Evolutionary conservation across 148 eudicot species (phyloP).

Genomic region (Linanthus parryae): DNA sequence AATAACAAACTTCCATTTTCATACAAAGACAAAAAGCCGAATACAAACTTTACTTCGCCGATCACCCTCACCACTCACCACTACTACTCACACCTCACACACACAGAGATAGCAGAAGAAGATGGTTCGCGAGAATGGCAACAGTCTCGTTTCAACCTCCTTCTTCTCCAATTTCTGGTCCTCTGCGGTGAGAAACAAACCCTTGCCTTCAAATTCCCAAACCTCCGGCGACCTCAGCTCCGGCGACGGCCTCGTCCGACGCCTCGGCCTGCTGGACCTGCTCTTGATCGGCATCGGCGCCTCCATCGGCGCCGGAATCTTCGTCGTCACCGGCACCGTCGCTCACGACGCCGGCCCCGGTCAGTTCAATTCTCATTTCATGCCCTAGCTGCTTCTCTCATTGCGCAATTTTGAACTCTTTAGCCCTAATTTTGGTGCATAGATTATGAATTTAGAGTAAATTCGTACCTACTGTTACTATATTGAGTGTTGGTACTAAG

Average conservation of each 20-base stretch:
- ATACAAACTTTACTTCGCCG: no score
- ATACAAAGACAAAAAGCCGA: no score
- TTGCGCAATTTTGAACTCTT: neutral
- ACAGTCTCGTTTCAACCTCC: no score
- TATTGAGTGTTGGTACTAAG: no score
- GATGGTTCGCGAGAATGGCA: no score
- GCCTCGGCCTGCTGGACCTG: conserved; percentile 70
- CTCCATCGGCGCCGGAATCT: conserved; percentile 93
- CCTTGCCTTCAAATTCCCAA: conserved; percentile 14
- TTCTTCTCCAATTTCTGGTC: conserved; percentile 50
- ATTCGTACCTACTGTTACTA: no score
- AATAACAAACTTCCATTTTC: no score
- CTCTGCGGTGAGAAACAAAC: conserved; percentile 53
- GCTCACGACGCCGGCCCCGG: conserved; percentile 98
- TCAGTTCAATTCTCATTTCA: no score
- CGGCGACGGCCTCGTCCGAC: conserved; percentile 66
- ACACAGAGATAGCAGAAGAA: no score
- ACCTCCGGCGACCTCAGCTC: conserved; percentile 21
- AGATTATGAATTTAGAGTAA: neutral
- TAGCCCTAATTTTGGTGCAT: neutral
- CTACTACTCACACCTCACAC: no score
- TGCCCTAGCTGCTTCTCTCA: no score
- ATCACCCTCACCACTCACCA: no score
- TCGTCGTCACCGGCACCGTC: conserved; percentile 94
- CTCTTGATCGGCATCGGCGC: conserved; percentile 84